Evolutionary conservation across 768 basidiomycete species (phyloP).

Genomic region (Suillus spraguei): DNA sequence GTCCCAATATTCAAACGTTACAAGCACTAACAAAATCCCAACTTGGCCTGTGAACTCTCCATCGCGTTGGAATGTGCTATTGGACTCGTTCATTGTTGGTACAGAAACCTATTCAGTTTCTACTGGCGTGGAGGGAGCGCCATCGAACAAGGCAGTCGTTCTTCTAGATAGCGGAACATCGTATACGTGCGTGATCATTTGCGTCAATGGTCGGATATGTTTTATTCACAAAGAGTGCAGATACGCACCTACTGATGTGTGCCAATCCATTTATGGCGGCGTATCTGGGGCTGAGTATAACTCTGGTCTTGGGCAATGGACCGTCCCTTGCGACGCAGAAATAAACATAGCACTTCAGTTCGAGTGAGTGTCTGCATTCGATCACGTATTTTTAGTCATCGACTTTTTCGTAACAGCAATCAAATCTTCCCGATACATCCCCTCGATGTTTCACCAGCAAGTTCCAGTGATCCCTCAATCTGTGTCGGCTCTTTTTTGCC

Average conservation of each 20-base stretch:
- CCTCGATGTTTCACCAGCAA: constrained; percentile 65
- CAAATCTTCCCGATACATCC: constrained; percentile 79
- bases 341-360: constrained; percentile 82
- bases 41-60: constrained; percentile 74
- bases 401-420: constrained; percentile 45
- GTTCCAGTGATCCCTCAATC: constrained; percentile 42
- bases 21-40: constrained; percentile 58
- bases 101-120: constrained; percentile 51
- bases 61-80: constrained; percentile 72
- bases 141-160: constrained; percentile 70
- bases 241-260: constrained; percentile 68
- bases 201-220: constrained; percentile 2
- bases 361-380: constrained; percentile 47
- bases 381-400: constrained; percentile 12
- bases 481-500: constrained; percentile 83
- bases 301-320: constrained; percentile 58
- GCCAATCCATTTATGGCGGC: constrained; percentile 68
- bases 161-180: constrained; percentile 84
- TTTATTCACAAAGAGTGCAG: constrained; percentile 36
- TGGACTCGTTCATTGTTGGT: constrained; percentile 73
- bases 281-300: constrained; percentile 66
- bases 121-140: constrained; percentile 57
- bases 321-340: constrained; percentile 72
- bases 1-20: constrained; percentile 59
- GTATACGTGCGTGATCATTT: constrained; percentile 57